phyloP scores from a whole-genome alignment of 805 yeast genomes.

The Myxozyma vanderwaltii region DNA sequence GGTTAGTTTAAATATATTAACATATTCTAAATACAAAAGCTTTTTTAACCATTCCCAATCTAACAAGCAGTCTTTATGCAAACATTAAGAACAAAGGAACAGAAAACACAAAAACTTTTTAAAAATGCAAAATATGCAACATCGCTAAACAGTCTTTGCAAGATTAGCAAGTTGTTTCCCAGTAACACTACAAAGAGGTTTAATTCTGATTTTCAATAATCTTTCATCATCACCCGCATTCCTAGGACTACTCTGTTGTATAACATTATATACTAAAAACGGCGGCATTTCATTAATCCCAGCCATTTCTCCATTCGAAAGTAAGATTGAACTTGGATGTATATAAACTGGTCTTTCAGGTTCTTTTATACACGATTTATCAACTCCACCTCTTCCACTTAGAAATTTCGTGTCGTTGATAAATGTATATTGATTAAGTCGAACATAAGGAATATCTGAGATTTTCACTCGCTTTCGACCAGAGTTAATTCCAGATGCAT shows the following conservation, averaged over 20 bases:
- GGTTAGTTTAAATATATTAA: no score
- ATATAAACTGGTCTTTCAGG: constrained; percentile 66
- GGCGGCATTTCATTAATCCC: constrained; percentile 67
- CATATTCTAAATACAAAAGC: no score
- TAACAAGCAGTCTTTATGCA: no score
- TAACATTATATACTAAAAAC: constrained; percentile 69
- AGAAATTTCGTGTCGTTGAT: constrained; percentile 55
- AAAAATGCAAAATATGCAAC: background rate
- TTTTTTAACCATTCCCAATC: no score
- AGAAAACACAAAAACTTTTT: no score
- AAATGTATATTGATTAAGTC: constrained; percentile 52
- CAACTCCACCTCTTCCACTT: constrained; percentile 39
- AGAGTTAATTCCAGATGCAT: no score
- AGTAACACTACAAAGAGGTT: constrained; percentile 71
- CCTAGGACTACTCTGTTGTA: constrained; percentile 57
- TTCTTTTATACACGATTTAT: constrained; percentile 41
- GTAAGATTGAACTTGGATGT: constrained; percentile 74
- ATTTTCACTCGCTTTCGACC: constrained; percentile 57
- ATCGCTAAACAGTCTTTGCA: constrained; percentile 8
- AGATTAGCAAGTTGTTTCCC: constrained; percentile 78
- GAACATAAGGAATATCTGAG: constrained; percentile 54
- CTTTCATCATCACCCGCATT: constrained; percentile 45
- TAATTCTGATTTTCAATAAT: constrained; percentile 60
- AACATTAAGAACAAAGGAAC: no score
- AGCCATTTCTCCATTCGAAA: constrained; percentile 32